These are phyloP conservation scores for Endotrypanum monterogeii DNA, from an alignment of 208 protist genomes.

Conservation along the genomic window DNA sequence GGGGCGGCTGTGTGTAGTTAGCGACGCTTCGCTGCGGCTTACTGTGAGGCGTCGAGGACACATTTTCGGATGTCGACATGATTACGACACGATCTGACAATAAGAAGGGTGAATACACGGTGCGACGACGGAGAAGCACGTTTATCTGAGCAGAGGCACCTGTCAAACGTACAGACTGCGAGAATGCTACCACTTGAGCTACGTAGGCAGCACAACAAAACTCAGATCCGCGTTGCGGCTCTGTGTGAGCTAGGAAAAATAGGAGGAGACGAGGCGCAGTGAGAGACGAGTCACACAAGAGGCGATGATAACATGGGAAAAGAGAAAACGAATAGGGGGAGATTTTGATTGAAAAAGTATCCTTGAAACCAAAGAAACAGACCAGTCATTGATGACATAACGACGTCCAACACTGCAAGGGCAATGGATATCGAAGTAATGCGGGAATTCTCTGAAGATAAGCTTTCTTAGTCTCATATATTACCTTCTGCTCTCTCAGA, in stretches of 20 bases:
- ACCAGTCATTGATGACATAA: background rate
- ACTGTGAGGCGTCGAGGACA: background rate
- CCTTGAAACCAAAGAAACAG: background rate
- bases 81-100: background rate
- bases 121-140: background rate
- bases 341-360: too few relatives aligned
- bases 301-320: too few relatives aligned
- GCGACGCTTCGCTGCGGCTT: slow-evolving; percentile 48
- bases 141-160: background rate
- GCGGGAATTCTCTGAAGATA: background rate
- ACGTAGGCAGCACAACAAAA: background rate
- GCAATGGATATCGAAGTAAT: background rate
- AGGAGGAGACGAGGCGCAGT: background rate
- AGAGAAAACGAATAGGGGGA: background rate
- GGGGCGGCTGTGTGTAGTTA: slow-evolving; percentile 68
- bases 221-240: background rate
- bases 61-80: slow-evolving; percentile 4
- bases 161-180: background rate
- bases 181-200: background rate
- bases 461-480: background rate
- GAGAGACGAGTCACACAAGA: background rate
- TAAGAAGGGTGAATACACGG: background rate
- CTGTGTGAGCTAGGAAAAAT: background rate
- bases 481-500: background rate
- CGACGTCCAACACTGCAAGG: background rate